Evolutionary conservation across 1,139 yeast species (phyloP), one percentile per base, ranked within the genome.

Genomic region (Hansenula sp.): DNA sequence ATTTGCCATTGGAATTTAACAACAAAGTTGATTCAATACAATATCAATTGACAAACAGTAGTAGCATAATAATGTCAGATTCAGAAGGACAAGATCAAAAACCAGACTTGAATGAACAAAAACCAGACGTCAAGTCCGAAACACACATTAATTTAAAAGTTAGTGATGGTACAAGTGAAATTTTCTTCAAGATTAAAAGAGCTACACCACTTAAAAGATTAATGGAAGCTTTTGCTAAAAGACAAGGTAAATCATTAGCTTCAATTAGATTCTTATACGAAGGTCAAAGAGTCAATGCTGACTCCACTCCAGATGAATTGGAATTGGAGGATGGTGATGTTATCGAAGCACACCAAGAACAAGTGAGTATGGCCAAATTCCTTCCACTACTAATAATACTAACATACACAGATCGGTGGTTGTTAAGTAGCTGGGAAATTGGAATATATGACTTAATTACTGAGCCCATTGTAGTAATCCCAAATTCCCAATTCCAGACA

Each of bases 271-370:
- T 94, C 64, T 71, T 92, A 59, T 83, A 84, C 59, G 98, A 94
- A 55, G 99, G 99, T 47, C 84, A 88, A 53, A 80, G 98, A 59
- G 82, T 94, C 47, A 75, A 77, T 45, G 86, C 92, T 14, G 89
- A 82, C 45, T 89, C 87, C 56, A 92, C 98, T 3, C 97, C 99
- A 10, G 95, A 84, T 37, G 85, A 81, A 50, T 74, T 92, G 53
- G 97, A 88, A 43, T 79, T 90, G 75, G 95, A 86, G 62, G 96
- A 92, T 61, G 92, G 92, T 53, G 99, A 94, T 62, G 85, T 86
- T 52, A 90, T 94, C 53, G 98, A 94, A 66, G 98, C 97, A n/a
- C 96, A 90, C 65, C 83, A 94, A 65, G 96, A 89, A 64, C 98
- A 92, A 65, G 81, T 82, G 26, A 24, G 26, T 24, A n/a, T n/a